These are phyloP conservation scores for Cryptosporidium canis DNA, from an alignment of 169 alveolate genomes.

Conservation along the genomic window DNA sequence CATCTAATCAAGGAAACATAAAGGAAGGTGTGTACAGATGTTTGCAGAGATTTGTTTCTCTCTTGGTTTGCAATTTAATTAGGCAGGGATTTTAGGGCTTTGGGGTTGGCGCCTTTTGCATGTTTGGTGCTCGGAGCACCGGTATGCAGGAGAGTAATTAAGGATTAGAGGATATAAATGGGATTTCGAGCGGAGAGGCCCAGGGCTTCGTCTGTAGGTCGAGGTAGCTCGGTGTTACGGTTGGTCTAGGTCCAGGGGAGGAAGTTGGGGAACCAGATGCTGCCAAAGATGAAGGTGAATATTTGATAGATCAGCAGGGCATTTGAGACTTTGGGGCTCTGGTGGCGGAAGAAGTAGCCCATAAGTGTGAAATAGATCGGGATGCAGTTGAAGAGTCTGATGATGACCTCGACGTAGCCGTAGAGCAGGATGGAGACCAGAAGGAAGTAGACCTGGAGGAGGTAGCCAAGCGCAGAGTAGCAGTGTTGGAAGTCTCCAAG, in stretches of 20 bases:
- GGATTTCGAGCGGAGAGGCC: too few species aligned
- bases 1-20: neutral
- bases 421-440: neutral
- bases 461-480: constrained; percentile 14
- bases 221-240: neutral
- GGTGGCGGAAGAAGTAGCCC: constrained; percentile 15
- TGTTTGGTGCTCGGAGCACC: neutral
- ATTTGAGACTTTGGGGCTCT: neutral
- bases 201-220: too few species aligned
- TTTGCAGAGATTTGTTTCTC: neutral
- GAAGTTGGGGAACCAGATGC: constrained; percentile 57
- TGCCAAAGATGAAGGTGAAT: constrained; percentile 60
- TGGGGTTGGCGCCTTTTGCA: neutral
- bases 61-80: neutral
- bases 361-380: constrained; percentile 31
- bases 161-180: too few species aligned
- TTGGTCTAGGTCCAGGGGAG: constrained; percentile 39
- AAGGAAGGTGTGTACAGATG: neutral
- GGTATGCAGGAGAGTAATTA: too few species aligned
- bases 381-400: constrained; percentile 37
- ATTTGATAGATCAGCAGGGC: constrained; percentile 22
- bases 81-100: neutral
- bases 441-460: constrained; percentile 42
- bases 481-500: neutral
- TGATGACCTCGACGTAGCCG: constrained; percentile 36